These are phyloP conservation scores for Rhizopus microsporus DNA, from an alignment of 371 early-diverging fungal species.

Conservation along the genomic window DNA sequence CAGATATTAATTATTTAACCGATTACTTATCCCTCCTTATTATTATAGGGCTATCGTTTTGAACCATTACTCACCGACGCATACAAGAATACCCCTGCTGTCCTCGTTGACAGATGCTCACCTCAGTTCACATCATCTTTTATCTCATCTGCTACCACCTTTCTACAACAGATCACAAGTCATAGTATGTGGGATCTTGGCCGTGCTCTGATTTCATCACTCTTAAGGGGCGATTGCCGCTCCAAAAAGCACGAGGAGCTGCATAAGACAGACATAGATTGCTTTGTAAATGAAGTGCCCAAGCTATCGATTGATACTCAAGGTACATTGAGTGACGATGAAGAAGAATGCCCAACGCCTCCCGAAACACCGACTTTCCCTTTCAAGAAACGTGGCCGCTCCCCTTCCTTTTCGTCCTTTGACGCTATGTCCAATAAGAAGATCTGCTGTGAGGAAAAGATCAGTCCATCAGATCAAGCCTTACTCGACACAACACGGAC, in stretches of 20 bases:
- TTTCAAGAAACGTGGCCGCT: not conserved
- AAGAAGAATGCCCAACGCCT: not conserved
- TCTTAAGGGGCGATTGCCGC: not conserved
- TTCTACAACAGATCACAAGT: not conserved
- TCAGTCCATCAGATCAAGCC: not conserved
- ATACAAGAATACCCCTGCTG: conserved; percentile 44
- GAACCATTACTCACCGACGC: conserved; percentile 39
- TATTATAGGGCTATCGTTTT: conserved; percentile 47
- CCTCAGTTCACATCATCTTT: not conserved
- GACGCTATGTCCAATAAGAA: not conserved
- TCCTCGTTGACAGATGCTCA: conserved; percentile 40
- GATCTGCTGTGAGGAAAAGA: too few species aligned
- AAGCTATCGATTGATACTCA: too few species aligned
- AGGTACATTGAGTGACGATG: not conserved
- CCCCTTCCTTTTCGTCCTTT: not conserved
- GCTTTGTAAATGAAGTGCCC: not conserved
- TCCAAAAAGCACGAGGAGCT: not conserved
- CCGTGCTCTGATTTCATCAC: not conserved
- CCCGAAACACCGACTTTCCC: not conserved
- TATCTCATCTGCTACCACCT: not conserved
- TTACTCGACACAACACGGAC: not conserved
- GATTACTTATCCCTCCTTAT: not conserved
- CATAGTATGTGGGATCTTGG: not conserved
- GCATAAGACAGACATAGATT: not conserved
- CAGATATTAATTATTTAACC: not conserved